A percentile compares a stretch with the other conserved stretches of the same genome.
Conservation (phyloP, 2,329 filamentous ascomycete species). For the Lasiodiplodia gonubiensis region DNA sequence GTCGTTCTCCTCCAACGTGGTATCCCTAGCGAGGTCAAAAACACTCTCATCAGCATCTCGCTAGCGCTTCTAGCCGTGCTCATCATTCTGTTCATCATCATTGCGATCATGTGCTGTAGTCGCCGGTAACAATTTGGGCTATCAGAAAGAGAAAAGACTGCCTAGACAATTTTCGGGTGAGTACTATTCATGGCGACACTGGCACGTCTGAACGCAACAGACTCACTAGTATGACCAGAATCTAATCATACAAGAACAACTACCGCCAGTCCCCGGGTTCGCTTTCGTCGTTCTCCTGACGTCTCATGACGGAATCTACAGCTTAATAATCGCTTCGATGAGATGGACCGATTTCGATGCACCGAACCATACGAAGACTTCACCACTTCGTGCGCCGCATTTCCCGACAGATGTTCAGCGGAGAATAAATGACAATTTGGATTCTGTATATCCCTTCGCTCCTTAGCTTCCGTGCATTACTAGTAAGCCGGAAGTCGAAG, state of each 20-base stretch:
- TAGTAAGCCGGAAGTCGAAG: not conserved
- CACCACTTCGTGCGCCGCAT: not conserved
- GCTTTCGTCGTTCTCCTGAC: too few species aligned
- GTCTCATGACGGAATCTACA: not conserved
- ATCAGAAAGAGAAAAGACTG: too few species aligned
- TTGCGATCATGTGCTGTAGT: slow-evolving; percentile 12
- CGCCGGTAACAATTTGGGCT: not conserved
- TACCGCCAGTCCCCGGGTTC: too few species aligned
- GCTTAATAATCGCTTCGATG: not conserved
- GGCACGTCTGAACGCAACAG: not conserved
- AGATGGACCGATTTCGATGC: not conserved
- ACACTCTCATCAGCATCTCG: slow-evolving; percentile 6
- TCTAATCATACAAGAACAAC: too few species aligned
- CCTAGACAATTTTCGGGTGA: not conserved
- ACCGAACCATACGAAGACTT: not conserved
- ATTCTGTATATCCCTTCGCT: too few species aligned
- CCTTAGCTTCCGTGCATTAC: not conserved
- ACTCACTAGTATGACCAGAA: not conserved
- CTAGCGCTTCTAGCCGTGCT: not conserved
- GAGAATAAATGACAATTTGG: not conserved
- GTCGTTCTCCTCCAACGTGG: not conserved
- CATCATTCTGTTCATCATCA: not conserved
- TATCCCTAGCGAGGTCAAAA: not conserved
- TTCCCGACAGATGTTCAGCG: not conserved
- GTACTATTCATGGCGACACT: not conserved